Evolutionary conservation across 2,329 filamentous ascomycete genomes (phyloP).

Genomic region (Trichophyton mentagrophytes): DNA sequence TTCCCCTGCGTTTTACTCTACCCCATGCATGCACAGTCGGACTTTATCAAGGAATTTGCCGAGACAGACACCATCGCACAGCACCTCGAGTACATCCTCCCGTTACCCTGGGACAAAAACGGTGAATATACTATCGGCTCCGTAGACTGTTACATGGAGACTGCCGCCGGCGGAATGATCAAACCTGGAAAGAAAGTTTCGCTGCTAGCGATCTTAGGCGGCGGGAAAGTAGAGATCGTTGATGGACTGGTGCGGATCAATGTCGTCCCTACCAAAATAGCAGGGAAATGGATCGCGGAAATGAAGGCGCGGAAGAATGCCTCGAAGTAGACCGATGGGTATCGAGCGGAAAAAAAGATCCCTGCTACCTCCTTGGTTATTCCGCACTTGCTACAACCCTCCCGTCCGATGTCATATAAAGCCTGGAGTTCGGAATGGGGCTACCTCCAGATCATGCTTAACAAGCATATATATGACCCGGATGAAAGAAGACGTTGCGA

Average conservation of each 20-base stretch:
- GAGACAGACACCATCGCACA: constrained; percentile 64
- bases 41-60: constrained; percentile 78
- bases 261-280: constrained; percentile 60
- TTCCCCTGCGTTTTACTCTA: constrained; percentile 80
- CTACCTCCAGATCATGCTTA: not conserved
- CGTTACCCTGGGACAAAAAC: constrained; percentile 68
- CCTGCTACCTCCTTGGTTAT: no score
- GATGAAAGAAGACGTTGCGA: not conserved
- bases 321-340: not conserved
- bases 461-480: not conserved
- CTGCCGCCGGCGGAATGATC: constrained; percentile 60
- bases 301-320: constrained; percentile 59
- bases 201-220: constrained; percentile 59
- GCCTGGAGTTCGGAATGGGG: not conserved
- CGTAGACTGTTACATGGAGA: constrained; percentile 88
- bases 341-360: not conserved
- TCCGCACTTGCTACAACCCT: not conserved
- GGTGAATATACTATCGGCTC: constrained; percentile 50
- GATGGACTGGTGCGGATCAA: constrained; percentile 75
- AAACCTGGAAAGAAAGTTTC: constrained; percentile 80
- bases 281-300: constrained; percentile 65
- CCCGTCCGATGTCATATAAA: not conserved
- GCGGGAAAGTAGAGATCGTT: constrained; percentile 71
- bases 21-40: constrained; percentile 65
- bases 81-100: constrained; percentile 76